Conservation (phyloP, 192 early-diverging fungal species). For the Obelidium mucronatum region DNA sequence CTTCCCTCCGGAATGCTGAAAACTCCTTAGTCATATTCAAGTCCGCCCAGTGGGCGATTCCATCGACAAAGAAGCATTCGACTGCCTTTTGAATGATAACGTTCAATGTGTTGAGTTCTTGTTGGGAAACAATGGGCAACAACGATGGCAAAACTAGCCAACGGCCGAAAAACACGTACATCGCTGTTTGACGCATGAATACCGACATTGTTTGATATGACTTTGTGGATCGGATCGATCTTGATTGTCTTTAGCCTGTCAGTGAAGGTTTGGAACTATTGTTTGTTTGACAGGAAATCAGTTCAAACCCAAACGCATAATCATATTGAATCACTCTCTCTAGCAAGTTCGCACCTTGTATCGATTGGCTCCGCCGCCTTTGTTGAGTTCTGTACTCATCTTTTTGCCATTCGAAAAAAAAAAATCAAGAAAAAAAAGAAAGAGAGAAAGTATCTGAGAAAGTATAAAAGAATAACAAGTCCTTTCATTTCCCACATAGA, state of each 20-base stretch:
- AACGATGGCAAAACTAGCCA: background rate
- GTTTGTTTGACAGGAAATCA: background rate
- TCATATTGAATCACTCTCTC: too few species aligned
- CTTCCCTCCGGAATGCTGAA: constrained; percentile 70
- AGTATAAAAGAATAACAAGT: background rate
- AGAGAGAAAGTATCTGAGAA: constrained; percentile 19
- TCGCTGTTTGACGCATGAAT: constrained; percentile 35
- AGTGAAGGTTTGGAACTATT: constrained; percentile 80
- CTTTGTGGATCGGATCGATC: constrained; percentile 77
- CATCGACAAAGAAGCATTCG: constrained; percentile 86
- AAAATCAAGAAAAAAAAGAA: constrained; percentile 22
- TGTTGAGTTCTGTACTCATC: constrained; percentile 63
- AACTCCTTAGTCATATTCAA: constrained; percentile 90
- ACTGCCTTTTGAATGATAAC: too few species aligned
- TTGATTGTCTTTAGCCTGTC: constrained; percentile 76
- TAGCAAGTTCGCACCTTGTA: too few species aligned
- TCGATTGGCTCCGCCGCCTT: constrained; percentile 69
- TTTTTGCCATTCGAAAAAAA: background rate
- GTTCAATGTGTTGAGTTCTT: background rate
- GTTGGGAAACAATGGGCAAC: background rate
- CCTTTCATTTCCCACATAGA: too few species aligned
- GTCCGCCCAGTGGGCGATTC: constrained; percentile 84
- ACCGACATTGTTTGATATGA: constrained; percentile 59
- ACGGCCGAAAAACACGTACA: constrained; percentile 19
- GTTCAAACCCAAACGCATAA: too few species aligned